Base-by-base conservation (phyloP, 352 stramenopile species). In the Globisporangium apiculatum region DNA sequence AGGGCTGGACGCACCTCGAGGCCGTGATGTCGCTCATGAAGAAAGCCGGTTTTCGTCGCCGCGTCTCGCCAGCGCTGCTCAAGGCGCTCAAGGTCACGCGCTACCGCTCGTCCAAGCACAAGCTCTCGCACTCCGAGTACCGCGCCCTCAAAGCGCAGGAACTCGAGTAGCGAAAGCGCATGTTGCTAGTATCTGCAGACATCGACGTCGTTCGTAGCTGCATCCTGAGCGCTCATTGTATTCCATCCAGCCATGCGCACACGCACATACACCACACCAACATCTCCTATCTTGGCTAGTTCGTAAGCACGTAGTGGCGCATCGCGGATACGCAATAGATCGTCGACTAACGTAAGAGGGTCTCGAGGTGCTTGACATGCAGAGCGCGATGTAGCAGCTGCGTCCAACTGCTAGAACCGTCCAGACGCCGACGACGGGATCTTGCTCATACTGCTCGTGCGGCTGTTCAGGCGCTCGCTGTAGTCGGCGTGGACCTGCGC, bases 81-180 rank as follows among this genome's bases (percentile, higher is more conserved):
- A 60, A 69, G 59, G 66, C 63, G 40, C 68, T 91, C 63, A 86
- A 86, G 62, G 68, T 93, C 58, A 91, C 80, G 55, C 77, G 81
- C 61, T 93, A 93, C 68, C 75, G 76, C 53, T 90, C 79, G 61
- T 87, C 83, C 52, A 90, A 90, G 64, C 75, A 90, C 70, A 86
- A 87, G 62, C 81, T 93, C 53, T 76, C 79, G 64, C 90, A 90
- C 71, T 68, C 77, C 49, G 76, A 91, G 67, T 93, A 93, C 58
- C 69, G 89, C 49, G 73, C 61, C 66, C 61, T 83, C 67, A 92
- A 88, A 68, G 58, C 65, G 24, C 53, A 63, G 38, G 55, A 31
- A 52, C 42, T 65, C 48, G 60, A 42, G 8, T 47, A 60, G 35
- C 42, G 14, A 45, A 56, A 41, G 55, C 40, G 15, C 7, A 14